A percentile compares a stretch with the other conserved stretches of the same genome.
Conservation (phyloP, 306 rosid genomes). For the Prosopis cineraria region DNA sequence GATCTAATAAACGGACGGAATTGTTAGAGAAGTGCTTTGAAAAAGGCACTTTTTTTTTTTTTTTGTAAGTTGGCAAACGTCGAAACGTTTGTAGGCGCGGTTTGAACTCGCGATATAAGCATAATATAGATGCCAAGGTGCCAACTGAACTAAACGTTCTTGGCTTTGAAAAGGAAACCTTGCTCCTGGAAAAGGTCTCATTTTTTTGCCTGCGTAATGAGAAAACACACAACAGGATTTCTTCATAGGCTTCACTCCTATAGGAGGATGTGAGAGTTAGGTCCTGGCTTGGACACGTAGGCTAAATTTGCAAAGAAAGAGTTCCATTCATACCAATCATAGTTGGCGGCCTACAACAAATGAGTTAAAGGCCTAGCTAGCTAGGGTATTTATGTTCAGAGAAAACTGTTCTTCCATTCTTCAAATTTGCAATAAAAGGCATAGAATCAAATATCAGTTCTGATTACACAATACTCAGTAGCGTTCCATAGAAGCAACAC, state of each 20-base stretch:
- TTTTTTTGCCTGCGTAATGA: background rate
- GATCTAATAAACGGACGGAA: background rate
- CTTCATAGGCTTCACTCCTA: background rate
- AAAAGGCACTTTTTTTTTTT: too few species aligned
- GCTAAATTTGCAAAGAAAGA: background rate
- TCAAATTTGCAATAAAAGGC: constrained; percentile 35
- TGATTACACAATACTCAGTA: background rate
- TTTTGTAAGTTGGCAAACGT: too few species aligned
- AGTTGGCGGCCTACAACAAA: constrained; percentile 1
- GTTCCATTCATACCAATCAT: background rate
- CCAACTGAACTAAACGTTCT: too few species aligned
- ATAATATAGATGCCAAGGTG: too few species aligned
- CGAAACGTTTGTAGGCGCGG: too few species aligned
- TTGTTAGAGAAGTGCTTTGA: background rate
- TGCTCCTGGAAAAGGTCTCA: background rate
- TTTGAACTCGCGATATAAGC: too few species aligned
- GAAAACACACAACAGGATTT: background rate
- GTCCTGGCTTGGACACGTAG: constrained; percentile 4
- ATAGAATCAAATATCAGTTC: background rate
- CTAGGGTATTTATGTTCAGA: background rate
- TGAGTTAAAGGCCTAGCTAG: background rate
- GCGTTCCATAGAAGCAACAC: constrained; percentile 30
- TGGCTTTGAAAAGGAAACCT: background rate
- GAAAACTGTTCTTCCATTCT: constrained; percentile 3
- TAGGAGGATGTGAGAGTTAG: background rate